Conservation (phyloP, 2,329 filamentous ascomycete genomes). For the Aspergillus tanneri region DNA sequence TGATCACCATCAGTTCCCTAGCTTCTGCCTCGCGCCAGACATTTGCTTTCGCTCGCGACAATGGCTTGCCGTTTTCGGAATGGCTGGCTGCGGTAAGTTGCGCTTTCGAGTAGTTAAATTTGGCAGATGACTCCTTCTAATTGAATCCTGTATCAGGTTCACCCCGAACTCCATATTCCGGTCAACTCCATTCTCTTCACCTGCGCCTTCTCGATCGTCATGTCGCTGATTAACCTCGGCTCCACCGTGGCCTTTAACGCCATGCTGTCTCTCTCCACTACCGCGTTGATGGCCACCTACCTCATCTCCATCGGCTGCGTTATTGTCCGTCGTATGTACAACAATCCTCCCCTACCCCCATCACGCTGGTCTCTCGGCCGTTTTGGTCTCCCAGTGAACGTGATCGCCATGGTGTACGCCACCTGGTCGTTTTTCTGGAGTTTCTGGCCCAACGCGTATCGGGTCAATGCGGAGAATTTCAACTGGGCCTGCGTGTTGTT, state of each 20-base stretch:
- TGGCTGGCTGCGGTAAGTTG: conserved; percentile 33
- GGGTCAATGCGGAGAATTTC: conserved; percentile 43
- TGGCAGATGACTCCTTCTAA: not conserved
- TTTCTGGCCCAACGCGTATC: conserved; percentile 46
- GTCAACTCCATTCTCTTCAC: conserved; percentile 40
- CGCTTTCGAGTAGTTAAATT: too few species aligned
- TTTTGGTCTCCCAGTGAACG: conserved; percentile 47
- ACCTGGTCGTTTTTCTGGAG: conserved; percentile 48
- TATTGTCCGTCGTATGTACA: conserved; percentile 42
- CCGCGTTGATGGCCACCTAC: conserved; percentile 52
- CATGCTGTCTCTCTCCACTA: conserved; percentile 51
- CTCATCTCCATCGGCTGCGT: conserved; percentile 50
- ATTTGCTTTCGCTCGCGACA: conserved; percentile 46
- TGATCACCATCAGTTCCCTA: conserved; percentile 41
- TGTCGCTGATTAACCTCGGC: conserved; percentile 54
- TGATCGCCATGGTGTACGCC: conserved; percentile 46
- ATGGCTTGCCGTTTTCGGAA: conserved; percentile 43
- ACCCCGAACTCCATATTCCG: conserved; percentile 42
- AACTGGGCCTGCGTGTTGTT: conserved; percentile 54
- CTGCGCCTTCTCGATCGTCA: conserved; percentile 33
- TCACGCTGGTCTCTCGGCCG: conserved; percentile 46
- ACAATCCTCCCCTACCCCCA: conserved; percentile 37
- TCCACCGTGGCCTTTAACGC: conserved; percentile 53
- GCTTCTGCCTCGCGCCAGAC: conserved; percentile 42
- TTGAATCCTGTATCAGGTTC: conserved; percentile 26